phyloP scores from a whole-genome alignment of 2,329 filamentous ascomycete genomes.

The Claviceps sp. region DNA sequence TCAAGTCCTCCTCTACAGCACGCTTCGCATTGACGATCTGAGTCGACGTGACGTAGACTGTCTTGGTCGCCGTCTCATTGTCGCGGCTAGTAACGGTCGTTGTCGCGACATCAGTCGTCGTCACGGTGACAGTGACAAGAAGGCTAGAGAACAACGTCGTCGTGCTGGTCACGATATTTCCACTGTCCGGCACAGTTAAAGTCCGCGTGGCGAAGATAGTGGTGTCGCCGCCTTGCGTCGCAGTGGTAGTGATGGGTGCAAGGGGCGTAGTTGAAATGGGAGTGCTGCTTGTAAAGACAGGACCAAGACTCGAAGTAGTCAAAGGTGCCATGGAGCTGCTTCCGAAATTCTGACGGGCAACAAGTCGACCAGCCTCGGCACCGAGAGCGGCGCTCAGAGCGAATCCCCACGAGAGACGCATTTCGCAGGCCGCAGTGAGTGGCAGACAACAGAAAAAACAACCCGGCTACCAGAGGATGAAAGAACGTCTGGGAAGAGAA shows the following conservation, averaged over 20 bases:
- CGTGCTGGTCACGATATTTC: constrained; percentile 15
- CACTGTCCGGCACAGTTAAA: constrained; percentile 14
- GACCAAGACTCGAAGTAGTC: not conserved
- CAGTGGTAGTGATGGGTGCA: not conserved
- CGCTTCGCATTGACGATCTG: constrained; percentile 21
- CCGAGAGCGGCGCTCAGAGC: constrained; percentile 12
- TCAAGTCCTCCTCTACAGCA: constrained; percentile 7
- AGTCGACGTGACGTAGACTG: constrained; percentile 22
- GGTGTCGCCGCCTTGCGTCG: constrained; percentile 10
- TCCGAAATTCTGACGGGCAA: constrained; percentile 1
- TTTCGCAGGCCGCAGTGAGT: constrained; percentile 6
- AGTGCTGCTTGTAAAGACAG: not conserved
- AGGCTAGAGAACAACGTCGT: constrained; percentile 17
- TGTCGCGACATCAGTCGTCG: constrained; percentile 22
- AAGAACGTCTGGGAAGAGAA: not conserved
- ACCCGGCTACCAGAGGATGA: not conserved
- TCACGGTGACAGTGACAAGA: constrained; percentile 20
- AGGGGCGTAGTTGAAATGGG: constrained; percentile 8
- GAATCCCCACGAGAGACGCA: constrained; percentile 12
- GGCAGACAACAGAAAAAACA: not conserved
- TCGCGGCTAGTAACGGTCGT: constrained; percentile 23
- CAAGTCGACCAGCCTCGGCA: constrained; percentile 7
- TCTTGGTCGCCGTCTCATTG: constrained; percentile 22
- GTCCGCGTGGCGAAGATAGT: constrained; percentile 19
- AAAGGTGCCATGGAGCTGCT: not conserved